Percentiles rank a stretch among this genome's conserved stretches.
Evolutionary conservation across 1,284 basidiomycete species (phyloP).

Genomic region (Sanghuangporus baumii): DNA sequence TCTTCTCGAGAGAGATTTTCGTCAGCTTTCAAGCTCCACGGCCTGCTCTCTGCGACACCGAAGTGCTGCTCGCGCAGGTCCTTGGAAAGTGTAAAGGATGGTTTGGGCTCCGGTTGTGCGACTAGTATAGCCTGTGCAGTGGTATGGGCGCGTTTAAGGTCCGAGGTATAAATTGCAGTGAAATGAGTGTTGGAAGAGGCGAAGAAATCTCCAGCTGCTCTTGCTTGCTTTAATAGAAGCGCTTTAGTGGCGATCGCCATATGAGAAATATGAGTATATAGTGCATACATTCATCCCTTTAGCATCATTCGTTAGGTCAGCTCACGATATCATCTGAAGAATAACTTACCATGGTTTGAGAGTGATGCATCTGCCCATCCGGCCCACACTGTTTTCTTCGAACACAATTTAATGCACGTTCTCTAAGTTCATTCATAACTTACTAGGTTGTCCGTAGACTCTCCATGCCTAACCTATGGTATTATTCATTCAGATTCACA

Average conservation of each 20-base stretch:
- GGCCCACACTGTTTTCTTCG: constrained; percentile 62
- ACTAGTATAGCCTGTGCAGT: constrained; percentile 62
- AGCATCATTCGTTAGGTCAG: neutral
- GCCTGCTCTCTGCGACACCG: constrained; percentile 68
- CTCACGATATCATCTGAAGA: neutral
- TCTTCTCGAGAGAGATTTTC: constrained; percentile 38
- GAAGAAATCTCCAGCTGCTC: constrained; percentile 65
- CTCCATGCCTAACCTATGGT: constrained; percentile 68
- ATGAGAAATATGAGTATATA: neutral
- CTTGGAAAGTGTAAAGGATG: constrained; percentile 45
- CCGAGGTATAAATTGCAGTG: constrained; percentile 72
- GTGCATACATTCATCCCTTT: constrained; percentile 60
- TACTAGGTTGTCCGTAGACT: constrained; percentile 68
- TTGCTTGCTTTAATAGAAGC: constrained; percentile 64
- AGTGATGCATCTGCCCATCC: constrained; percentile 82
- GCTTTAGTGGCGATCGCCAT: neutral
- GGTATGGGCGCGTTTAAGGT: constrained; percentile 69
- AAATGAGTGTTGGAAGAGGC: constrained; percentile 43
- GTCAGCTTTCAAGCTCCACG: constrained; percentile 34
- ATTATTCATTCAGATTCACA: neutral
- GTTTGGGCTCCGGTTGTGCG: constrained; percentile 47
- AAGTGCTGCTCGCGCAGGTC: constrained; percentile 65
- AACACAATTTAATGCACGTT: too few relatives aligned
- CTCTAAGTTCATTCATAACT: constrained; percentile 17
- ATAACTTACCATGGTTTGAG: constrained; percentile 68